Conservation (phyloP, 2,329 filamentous ascomycete species). For the Xylaria sp. region DNA sequence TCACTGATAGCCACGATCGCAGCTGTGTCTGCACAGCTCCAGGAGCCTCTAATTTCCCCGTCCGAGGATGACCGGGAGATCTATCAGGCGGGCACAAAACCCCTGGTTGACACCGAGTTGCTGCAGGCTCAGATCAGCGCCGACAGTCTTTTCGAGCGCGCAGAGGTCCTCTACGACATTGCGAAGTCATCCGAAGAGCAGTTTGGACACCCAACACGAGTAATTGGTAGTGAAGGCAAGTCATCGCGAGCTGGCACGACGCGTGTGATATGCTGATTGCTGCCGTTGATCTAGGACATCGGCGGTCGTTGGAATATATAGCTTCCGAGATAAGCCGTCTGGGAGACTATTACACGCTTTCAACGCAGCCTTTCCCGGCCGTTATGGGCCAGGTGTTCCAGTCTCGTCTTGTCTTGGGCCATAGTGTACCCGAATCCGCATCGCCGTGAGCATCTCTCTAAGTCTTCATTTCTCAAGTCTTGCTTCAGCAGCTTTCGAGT, state of each 20-base stretch:
- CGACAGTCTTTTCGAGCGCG: constrained; percentile 67
- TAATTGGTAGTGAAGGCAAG: constrained; percentile 73
- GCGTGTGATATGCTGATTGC: constrained; percentile 18
- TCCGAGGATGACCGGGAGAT: constrained; percentile 32
- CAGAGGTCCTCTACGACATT: constrained; percentile 70
- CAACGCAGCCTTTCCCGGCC: constrained; percentile 72
- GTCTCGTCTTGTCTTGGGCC: constrained; percentile 66
- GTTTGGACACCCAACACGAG: constrained; percentile 75
- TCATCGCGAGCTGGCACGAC: not conserved
- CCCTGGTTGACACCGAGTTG: constrained; percentile 63
- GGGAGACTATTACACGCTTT: constrained; percentile 70
- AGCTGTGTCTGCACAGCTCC: constrained; percentile 39
- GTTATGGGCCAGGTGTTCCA: constrained; percentile 70
- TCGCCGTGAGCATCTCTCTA: constrained; percentile 48
- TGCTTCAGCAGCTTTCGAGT: not conserved
- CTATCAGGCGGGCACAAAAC: constrained; percentile 43
- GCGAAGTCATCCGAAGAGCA: constrained; percentile 69
- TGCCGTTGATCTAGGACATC: constrained; percentile 61
- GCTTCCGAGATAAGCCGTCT: constrained; percentile 64
- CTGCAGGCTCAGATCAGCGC: constrained; percentile 68
- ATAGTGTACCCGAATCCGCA: constrained; percentile 62
- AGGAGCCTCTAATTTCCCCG: constrained; percentile 43
- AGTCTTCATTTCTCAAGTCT: not conserved
- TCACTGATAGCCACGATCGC: constrained; percentile 34
- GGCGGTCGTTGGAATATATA: constrained; percentile 73